Conservation (phyloP, 306 rosid genomes). For the Acmispon strigosus region DNA sequence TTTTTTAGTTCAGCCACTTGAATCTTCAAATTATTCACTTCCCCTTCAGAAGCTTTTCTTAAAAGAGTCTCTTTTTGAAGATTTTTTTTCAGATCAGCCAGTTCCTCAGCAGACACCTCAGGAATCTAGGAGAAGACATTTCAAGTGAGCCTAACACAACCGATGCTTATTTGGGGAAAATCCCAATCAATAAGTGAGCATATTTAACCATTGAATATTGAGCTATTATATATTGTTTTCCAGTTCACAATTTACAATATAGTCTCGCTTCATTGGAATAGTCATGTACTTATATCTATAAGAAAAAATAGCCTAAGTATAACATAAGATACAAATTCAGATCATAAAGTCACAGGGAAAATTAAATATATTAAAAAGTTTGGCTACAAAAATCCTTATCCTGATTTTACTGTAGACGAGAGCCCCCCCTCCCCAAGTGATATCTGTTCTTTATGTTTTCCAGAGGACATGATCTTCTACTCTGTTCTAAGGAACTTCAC, state of each 20-base stretch:
- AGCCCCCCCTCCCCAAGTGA: background rate
- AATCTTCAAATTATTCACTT: conserved; percentile 52
- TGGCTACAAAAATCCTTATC: background rate
- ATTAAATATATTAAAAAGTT: background rate
- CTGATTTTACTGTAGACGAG: background rate
- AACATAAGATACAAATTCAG: background rate
- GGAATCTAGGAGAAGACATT: conserved; percentile 25
- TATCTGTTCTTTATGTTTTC: background rate
- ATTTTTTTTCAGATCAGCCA: conserved; percentile 60
- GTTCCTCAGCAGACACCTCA: conserved; percentile 48
- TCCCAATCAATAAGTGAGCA: background rate
- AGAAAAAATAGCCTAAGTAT: background rate
- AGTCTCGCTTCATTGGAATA: background rate
- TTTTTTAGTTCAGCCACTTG: conserved; percentile 67
- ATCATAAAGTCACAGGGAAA: background rate
- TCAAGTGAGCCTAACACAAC: conserved; percentile 22
- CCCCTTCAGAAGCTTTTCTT: conserved; percentile 87
- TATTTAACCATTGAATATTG: background rate
- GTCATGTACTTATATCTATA: background rate
- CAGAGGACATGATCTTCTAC: conserved; percentile 8
- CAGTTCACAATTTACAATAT: background rate
- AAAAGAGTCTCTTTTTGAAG: conserved; percentile 59
- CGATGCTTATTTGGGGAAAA: background rate
- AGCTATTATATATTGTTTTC: background rate
- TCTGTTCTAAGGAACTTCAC: background rate